Conservation (phyloP, 768 basidiomycete species). For the Gloeophyllum trabeum region DNA sequence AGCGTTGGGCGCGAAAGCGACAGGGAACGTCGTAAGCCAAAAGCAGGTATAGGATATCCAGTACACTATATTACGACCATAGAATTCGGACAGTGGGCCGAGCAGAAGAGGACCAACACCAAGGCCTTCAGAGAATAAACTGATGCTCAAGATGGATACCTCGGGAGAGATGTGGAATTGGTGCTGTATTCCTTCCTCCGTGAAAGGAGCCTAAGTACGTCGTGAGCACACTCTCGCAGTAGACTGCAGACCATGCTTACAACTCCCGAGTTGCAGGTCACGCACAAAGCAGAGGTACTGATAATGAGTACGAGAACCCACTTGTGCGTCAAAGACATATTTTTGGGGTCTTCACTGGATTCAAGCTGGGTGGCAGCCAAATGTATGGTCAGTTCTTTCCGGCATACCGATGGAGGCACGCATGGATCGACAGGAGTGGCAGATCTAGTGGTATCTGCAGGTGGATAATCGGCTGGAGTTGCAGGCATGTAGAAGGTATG, state of each 20-base stretch:
- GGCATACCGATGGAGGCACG: too few species aligned
- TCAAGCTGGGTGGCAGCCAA: conserved; percentile 5
- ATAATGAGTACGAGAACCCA: conserved; percentile 16
- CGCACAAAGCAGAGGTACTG: conserved; percentile 13
- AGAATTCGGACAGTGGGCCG: conserved; percentile 33
- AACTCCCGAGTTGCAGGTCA: conserved; percentile 43
- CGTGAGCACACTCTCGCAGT: background rate
- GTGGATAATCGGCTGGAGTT: too few species aligned
- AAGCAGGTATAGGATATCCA: conserved; percentile 46
- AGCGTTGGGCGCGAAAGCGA: conserved; percentile 62
- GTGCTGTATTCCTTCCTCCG: conserved; percentile 45
- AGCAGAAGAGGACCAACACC: conserved; percentile 15
- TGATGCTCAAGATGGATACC: conserved; percentile 38
- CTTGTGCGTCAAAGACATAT: conserved; percentile 9
- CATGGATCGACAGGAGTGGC: too few species aligned
- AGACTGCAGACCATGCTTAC: conserved; percentile 21
- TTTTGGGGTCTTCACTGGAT: conserved; percentile 15
- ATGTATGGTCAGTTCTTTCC: background rate
- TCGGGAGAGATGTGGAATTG: conserved; percentile 41
- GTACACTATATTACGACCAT: conserved; percentile 58
- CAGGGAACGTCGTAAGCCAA: conserved; percentile 54
- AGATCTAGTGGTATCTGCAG: too few species aligned
- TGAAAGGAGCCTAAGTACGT: conserved; percentile 37
- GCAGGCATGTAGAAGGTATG: too few species aligned
- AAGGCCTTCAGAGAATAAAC: conserved; percentile 28